Evolutionary conservation across 495 filamentous ascomycete species (phyloP).

Genomic region (Penicillium odoratum): DNA sequence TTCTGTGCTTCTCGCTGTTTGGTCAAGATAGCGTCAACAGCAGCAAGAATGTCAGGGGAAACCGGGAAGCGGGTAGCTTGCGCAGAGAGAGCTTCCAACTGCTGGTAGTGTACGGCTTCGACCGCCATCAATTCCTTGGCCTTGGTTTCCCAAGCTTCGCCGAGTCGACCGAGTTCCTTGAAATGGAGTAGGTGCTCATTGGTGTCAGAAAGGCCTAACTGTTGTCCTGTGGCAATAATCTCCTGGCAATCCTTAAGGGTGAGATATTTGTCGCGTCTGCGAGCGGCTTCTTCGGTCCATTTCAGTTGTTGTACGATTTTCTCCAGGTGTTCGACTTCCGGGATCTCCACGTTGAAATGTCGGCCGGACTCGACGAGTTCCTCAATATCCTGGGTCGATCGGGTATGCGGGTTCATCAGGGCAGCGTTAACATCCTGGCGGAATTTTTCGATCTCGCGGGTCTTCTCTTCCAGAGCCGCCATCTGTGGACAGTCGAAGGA

Average conservation of each 20-base stretch:
- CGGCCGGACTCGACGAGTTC: conserved; percentile 86
- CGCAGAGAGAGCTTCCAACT: conserved; percentile 84
- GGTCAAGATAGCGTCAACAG: conserved; percentile 88
- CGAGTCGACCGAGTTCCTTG: conserved; percentile 70
- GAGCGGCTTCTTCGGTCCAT: conserved; percentile 79
- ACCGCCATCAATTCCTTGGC: conserved; percentile 90
- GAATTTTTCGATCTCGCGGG: conserved; percentile 83
- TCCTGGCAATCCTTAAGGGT: conserved; percentile 76
- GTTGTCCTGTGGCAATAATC: conserved; percentile 71
- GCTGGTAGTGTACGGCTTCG: conserved; percentile 87
- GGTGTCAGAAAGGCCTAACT: conserved; percentile 71
- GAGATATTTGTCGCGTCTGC: conserved; percentile 59
- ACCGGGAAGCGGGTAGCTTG: conserved; percentile 80
- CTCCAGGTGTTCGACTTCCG: conserved; percentile 84
- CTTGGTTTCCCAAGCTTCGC: conserved; percentile 89
- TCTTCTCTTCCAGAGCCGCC: conserved; percentile 79
- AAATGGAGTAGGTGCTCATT: conserved; percentile 77
- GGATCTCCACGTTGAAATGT: conserved; percentile 90
- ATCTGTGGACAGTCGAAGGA: conserved; percentile 96
- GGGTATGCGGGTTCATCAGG: conserved; percentile 59
- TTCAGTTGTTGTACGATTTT: conserved; percentile 78
- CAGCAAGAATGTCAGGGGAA: conserved; percentile 72
- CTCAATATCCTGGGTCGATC: conserved; percentile 73
- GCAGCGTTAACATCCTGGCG: conserved; percentile 72
- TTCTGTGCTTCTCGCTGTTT: conserved; percentile 95